These are phyloP conservation scores for Ogataea ramenticola DNA, from an alignment of 805 yeast species.

Conservation along the genomic window DNA sequence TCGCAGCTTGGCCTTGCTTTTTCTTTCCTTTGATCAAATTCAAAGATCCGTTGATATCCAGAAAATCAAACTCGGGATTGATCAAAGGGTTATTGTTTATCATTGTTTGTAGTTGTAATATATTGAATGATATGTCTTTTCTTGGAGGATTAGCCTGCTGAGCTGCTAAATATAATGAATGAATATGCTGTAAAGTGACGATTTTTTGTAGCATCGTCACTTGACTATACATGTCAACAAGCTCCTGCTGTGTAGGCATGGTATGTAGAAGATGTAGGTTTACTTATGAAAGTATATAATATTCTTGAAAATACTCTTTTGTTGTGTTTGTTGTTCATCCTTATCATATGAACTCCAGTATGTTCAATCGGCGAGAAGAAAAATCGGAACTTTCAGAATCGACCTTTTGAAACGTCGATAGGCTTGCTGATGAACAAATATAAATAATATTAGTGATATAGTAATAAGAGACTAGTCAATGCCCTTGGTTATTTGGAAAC, in stretches of 20 bases:
- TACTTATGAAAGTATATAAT: background rate
- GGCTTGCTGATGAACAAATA: too few species aligned
- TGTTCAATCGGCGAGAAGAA: too few species aligned
- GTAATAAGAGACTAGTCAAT: too few species aligned
- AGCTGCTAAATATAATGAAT: conserved; percentile 27
- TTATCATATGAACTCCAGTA: too few species aligned
- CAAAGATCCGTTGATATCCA: conserved; percentile 23
- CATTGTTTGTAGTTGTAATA: conserved; percentile 27
- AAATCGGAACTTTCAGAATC: too few species aligned
- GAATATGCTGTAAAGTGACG: conserved; percentile 29
- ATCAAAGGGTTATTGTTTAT: conserved; percentile 30
- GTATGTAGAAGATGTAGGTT: background rate
- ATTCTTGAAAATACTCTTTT: too few species aligned
- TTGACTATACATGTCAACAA: conserved; percentile 19
- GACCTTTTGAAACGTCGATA: too few species aligned
- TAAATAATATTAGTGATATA: too few species aligned
- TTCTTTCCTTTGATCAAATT: conserved; percentile 14
- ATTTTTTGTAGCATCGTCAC: conserved; percentile 28
- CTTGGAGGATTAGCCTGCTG: conserved; percentile 25
- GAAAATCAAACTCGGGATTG: conserved; percentile 26
- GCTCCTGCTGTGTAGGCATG: conserved; percentile 23
- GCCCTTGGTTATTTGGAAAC: too few species aligned
- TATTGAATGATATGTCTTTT: conserved; percentile 27
- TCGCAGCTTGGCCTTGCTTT: conserved; percentile 7
- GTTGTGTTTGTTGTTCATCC: too few species aligned